Evolutionary conservation across 2,329 filamentous ascomycete species (phyloP).

Genomic region (Fusarium mundagurra): DNA sequence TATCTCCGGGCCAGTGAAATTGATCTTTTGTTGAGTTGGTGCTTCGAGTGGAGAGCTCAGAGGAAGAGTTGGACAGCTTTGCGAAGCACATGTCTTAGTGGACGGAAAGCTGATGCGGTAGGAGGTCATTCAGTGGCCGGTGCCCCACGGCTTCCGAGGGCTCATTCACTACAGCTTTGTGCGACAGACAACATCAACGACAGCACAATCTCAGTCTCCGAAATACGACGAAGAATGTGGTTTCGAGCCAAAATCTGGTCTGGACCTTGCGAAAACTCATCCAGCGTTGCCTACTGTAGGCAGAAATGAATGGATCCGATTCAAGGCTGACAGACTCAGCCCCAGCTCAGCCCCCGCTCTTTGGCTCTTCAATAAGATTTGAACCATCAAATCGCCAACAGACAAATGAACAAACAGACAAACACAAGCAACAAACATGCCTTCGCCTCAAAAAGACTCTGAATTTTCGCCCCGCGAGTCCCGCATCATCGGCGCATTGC

Average conservation of each 20-base stretch:
- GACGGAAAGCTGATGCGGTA: neutral
- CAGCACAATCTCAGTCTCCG: too few species aligned
- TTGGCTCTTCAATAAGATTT: neutral
- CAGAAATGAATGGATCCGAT: neutral
- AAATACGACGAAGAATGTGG: too few species aligned
- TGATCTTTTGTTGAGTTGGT: too few species aligned
- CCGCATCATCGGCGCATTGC: conserved; percentile 54
- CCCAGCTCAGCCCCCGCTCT: neutral
- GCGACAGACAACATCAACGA: neutral
- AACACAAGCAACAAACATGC: neutral
- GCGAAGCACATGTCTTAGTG: neutral
- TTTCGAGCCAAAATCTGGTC: neutral
- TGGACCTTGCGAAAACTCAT: neutral
- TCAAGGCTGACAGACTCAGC: neutral
- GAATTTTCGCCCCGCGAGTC: conserved; percentile 33
- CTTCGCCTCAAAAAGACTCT: neutral
- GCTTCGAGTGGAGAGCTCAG: neutral
- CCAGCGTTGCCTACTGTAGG: neutral
- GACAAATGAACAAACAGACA: neutral
- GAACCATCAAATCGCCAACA: neutral
- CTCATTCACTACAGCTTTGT: neutral
- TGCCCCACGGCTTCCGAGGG: neutral
- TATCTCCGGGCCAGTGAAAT: neutral
- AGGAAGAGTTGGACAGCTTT: neutral
- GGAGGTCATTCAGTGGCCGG: too few species aligned